Evolutionary conservation across 108 stramenopile species (phyloP).

Genomic region (Poteriospumella lacustris): DNA sequence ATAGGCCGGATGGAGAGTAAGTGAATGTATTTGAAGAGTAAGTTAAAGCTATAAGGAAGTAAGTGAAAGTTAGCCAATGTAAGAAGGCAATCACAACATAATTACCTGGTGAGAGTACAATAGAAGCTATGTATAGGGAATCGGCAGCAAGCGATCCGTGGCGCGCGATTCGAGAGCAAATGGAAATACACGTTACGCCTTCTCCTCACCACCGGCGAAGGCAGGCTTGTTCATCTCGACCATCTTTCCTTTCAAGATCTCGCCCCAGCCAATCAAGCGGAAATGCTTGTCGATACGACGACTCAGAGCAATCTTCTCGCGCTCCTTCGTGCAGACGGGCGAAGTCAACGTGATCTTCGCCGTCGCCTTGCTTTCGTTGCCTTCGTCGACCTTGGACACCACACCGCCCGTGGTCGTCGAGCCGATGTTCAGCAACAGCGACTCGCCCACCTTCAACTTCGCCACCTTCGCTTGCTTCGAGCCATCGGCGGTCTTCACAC

Average conservation of each 20-base stretch:
- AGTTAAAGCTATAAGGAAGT: no score
- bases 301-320: constrained; percentile 97
- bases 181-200: no score
- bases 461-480: constrained; percentile 97
- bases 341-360: constrained; percentile 95
- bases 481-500: constrained; percentile 95
- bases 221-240: constrained; percentile 24
- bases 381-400: constrained; percentile 73
- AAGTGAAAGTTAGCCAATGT: no score
- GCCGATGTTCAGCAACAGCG: constrained; percentile 99
- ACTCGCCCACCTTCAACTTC: constrained; percentile 88
- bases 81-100: no score
- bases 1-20: no score
- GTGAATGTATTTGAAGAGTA: no score
- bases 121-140: no score
- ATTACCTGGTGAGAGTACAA: no score
- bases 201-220: not conserved
- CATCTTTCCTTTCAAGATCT: constrained; percentile 49
- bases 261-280: constrained; percentile 77
- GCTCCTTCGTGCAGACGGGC: constrained; percentile 97
- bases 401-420: constrained; percentile 93
- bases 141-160: no score
- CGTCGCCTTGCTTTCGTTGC: constrained; percentile 54
- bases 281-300: constrained; percentile 99
- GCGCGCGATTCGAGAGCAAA: no score